Evolutionary conservation across 164 flowering plant species (phyloP).

Genomic region (Vitis riparia): DNA sequence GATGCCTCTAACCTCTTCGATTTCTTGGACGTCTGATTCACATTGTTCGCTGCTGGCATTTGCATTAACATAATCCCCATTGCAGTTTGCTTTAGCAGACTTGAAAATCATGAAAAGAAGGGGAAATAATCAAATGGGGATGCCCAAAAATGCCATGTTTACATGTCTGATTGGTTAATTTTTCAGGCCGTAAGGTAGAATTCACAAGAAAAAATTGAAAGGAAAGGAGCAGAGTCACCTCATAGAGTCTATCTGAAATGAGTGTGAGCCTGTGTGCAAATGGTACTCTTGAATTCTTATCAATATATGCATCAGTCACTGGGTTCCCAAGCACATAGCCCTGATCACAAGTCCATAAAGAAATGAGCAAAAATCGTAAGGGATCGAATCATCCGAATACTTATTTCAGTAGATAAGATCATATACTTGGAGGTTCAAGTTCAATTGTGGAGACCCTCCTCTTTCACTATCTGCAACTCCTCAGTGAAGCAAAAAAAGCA

Average conservation of each 20-base stretch:
- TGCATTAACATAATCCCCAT: constrained; percentile 12
- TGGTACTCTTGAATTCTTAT: constrained; percentile 9
- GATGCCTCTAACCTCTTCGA: not conserved
- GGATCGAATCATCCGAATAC: too few relatives aligned
- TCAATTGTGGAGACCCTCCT: too few relatives aligned
- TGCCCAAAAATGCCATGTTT: too few relatives aligned
- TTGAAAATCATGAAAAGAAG: not conserved
- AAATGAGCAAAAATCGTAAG: not conserved
- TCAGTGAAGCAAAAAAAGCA: not conserved
- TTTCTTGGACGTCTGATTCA: not conserved
- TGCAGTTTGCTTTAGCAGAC: constrained; percentile 4
- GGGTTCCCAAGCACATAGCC: constrained; percentile 22
- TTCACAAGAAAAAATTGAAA: not conserved
- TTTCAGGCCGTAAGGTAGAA: too few relatives aligned
- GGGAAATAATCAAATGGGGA: not conserved
- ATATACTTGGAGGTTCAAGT: too few relatives aligned
- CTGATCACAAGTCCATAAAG: constrained; percentile 1
- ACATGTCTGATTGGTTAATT: too few relatives aligned
- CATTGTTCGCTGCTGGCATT: constrained; percentile 1
- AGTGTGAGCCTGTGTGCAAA: constrained; percentile 11
- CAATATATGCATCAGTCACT: constrained; percentile 3
- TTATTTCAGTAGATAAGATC: too few relatives aligned
- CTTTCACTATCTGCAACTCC: not conserved
- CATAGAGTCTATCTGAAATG: constrained; percentile 15
- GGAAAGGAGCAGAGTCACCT: not conserved